Conservation (phyloP, 495 filamentous ascomycete species). For the Mycothermus thermophilus region DNA sequence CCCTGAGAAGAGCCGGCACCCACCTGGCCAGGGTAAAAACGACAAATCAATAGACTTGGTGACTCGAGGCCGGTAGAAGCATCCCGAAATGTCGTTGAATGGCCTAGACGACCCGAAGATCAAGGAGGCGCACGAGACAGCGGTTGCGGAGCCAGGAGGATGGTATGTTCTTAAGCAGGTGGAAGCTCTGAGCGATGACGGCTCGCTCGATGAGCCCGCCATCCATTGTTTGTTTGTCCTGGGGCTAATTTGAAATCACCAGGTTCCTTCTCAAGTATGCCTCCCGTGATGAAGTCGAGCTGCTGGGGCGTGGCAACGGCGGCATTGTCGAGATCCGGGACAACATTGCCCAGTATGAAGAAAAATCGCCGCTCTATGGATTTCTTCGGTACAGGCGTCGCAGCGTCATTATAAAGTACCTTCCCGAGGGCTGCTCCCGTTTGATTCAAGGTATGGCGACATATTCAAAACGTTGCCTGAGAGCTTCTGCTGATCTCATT, state of each 20-base stretch:
- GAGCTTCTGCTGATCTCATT: too few relatives aligned
- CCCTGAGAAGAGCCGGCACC: too few relatives aligned
- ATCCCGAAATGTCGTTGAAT: slow-evolving; percentile 78
- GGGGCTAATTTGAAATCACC: slow-evolving; percentile 3
- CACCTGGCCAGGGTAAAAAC: too few relatives aligned
- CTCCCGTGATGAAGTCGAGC: slow-evolving; percentile 74
- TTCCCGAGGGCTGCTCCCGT: slow-evolving; percentile 80
- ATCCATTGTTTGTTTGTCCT: slow-evolving; percentile 1
- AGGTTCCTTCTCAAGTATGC: slow-evolving; percentile 94
- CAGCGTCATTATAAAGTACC: slow-evolving; percentile 82
- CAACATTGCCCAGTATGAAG: slow-evolving; percentile 61
- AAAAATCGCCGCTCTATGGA: slow-evolving; percentile 79
- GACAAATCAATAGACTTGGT: too few relatives aligned
- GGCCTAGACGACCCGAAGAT: slow-evolving; percentile 74
- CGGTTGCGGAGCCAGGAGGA: slow-evolving; percentile 74
- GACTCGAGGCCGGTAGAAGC: too few relatives aligned
- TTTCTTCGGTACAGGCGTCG: slow-evolving; percentile 80
- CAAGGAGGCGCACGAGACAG: slow-evolving; percentile 70
- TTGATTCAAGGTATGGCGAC: slow-evolving; percentile 79
- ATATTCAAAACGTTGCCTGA: too few relatives aligned
- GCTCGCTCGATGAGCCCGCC: neutral
- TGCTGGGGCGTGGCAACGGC: slow-evolving; percentile 63
- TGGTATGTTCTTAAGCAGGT: slow-evolving; percentile 62
- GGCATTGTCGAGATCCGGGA: slow-evolving; percentile 75
- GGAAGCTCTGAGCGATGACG: neutral